Conservation (phyloP, 2,329 filamentous ascomycete genomes). For the Thermothelomyces thermophilus region DNA sequence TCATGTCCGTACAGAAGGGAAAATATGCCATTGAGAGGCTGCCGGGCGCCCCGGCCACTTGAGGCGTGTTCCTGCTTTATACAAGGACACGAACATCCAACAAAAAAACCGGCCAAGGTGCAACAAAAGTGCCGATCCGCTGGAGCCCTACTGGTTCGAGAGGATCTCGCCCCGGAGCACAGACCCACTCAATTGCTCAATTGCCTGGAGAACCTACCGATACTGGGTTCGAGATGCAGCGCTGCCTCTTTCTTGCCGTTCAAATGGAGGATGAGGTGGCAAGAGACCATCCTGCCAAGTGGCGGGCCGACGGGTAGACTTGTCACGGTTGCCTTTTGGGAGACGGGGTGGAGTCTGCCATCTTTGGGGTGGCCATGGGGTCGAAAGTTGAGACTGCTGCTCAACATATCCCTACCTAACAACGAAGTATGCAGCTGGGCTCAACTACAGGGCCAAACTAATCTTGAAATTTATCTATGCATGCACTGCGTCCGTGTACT, state of each 20-base stretch:
- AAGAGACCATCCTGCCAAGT: neutral
- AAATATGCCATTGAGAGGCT: conserved; percentile 94
- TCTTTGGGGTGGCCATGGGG: neutral
- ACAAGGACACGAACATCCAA: neutral
- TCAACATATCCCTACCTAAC: too few relatives aligned
- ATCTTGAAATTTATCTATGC: too few relatives aligned
- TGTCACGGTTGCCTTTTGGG: neutral
- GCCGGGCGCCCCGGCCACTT: conserved; percentile 71
- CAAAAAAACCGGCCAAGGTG: neutral
- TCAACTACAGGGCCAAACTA: too few relatives aligned
- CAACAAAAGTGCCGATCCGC: neutral
- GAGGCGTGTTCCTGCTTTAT: conserved; percentile 7
- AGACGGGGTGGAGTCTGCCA: neutral
- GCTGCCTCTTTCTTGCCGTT: neutral
- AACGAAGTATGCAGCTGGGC: neutral
- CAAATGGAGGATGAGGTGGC: neutral
- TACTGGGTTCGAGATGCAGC: neutral
- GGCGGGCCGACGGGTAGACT: neutral
- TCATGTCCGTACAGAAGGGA: conserved; percentile 75
- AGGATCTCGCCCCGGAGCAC: neutral
- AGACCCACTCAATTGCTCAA: neutral
- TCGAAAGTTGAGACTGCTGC: too few relatives aligned
- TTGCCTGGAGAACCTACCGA: neutral
- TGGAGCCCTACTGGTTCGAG: neutral
- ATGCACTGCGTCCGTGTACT: too few relatives aligned